These are phyloP conservation scores for Gnetum montanum DNA, from an alignment of 75 land plant species.

Conservation along the genomic window DNA sequence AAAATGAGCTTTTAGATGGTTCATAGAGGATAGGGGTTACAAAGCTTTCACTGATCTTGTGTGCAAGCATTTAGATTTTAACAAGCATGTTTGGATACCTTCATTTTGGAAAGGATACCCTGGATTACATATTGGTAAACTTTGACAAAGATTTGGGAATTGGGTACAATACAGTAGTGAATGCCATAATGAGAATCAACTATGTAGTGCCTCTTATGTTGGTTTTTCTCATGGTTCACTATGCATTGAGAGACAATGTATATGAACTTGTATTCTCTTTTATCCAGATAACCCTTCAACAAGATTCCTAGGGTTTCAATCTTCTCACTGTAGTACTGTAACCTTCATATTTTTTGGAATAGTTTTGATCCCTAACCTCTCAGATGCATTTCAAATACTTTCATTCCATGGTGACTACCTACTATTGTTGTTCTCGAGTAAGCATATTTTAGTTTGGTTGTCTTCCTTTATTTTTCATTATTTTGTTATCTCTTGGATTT, in stretches of 20 bases:
- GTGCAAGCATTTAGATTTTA: slow-evolving; percentile 56
- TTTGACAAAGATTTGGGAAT: no score
- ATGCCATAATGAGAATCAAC: slow-evolving; percentile 55
- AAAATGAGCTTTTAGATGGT: slow-evolving; percentile 60
- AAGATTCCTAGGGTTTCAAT: slow-evolving; percentile 36
- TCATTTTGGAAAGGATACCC: slow-evolving; percentile 61
- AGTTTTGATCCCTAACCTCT: slow-evolving; percentile 74
- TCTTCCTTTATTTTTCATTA: slow-evolving; percentile 41
- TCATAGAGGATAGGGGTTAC: slow-evolving; percentile 36
- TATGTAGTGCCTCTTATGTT: no score
- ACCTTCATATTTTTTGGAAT: slow-evolving; percentile 49
- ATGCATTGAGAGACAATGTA: slow-evolving; percentile 58
- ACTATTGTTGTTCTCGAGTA: no score
- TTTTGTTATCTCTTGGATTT: no score
- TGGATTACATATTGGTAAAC: slow-evolving; percentile 74
- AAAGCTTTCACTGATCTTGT: slow-evolving; percentile 41
- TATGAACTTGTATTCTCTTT: no score
- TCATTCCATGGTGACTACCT: no score
- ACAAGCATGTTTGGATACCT: slow-evolving; percentile 66
- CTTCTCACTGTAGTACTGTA: slow-evolving; percentile 38
- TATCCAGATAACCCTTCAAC: slow-evolving; percentile 29
- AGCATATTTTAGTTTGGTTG: slow-evolving; percentile 63
- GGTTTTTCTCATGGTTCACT: slow-evolving; percentile 70
- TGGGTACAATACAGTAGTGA: slow-evolving; percentile 34
- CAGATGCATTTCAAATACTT: slow-evolving; percentile 90